Conservation (phyloP, 768 basidiomycete species). For the Boletus insuetus region DNA sequence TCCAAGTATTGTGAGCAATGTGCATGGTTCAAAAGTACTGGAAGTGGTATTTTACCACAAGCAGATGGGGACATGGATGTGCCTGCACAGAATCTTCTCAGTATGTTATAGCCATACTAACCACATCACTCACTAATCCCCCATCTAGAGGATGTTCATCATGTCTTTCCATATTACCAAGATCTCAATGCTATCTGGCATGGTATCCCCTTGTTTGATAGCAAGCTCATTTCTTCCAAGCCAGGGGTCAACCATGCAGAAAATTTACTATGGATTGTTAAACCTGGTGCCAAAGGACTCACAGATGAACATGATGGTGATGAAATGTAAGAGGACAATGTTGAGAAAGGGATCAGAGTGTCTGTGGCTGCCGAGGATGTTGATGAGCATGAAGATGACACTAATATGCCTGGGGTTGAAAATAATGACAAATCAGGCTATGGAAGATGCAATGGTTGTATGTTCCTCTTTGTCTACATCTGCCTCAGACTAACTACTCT, state of each 20-base stretch:
- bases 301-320: too few species aligned
- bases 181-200: constrained; percentile 7
- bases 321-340: too few species aligned
- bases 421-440: too few species aligned
- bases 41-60: not conserved
- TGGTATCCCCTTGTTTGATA: constrained; percentile 2
- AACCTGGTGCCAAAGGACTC: too few species aligned
- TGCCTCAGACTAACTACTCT: too few species aligned
- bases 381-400: too few species aligned
- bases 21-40: not conserved
- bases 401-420: too few species aligned
- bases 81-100: not conserved
- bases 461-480: too few species aligned
- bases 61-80: not conserved
- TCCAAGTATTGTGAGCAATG: not conserved
- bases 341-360: too few species aligned
- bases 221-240: not conserved
- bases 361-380: too few species aligned
- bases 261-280: not conserved
- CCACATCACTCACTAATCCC: not conserved
- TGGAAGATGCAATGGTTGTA: too few species aligned
- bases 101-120: not conserved
- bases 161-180: constrained; percentile 4
- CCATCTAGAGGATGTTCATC: not conserved
- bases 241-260: not conserved